Evolutionary conservation across 192 early-diverging fungal genomes (phyloP).

Genomic region (Mycoemilia scoparia): DNA sequence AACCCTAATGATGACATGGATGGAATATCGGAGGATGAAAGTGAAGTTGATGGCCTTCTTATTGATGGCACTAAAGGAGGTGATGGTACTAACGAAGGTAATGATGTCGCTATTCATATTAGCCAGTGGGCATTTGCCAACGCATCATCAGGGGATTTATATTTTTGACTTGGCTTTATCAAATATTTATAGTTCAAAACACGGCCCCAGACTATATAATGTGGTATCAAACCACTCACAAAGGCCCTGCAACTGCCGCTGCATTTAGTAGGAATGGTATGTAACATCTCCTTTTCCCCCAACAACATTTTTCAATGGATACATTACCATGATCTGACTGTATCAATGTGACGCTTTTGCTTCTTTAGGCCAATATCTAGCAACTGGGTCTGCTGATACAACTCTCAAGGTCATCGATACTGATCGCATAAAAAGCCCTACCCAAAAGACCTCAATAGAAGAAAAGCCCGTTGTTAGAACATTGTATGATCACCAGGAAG

Average conservation of each 20-base stretch:
- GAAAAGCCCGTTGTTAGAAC: slow-evolving; percentile 81
- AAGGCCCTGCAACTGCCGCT: slow-evolving; percentile 44
- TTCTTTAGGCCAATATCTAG: slow-evolving; percentile 54
- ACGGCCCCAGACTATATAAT: slow-evolving; percentile 34
- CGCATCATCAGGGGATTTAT: not conserved
- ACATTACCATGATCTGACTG: slow-evolving; percentile 2
- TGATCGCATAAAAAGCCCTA: slow-evolving; percentile 41
- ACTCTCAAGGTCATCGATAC: slow-evolving; percentile 86
- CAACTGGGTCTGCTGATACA: slow-evolving; percentile 73
- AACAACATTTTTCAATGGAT: not conserved
- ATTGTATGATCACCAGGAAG: slow-evolving; percentile 67
- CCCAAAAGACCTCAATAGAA: slow-evolving; percentile 35
- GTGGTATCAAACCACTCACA: slow-evolving; percentile 64
- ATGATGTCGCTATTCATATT: slow-evolving; percentile 5
- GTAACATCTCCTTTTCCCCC: not conserved
- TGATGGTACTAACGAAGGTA: slow-evolving; percentile 7
- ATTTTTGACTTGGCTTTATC: not conserved
- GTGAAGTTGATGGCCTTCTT: not conserved
- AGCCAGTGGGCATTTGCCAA: slow-evolving; percentile 7
- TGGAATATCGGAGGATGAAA: not conserved
- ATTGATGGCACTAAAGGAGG: not conserved
- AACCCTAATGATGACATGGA: too few relatives aligned
- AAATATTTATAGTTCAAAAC: not conserved
- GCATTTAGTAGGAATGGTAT: slow-evolving; percentile 46
- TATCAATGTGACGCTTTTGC: slow-evolving; percentile 27